These are phyloP conservation scores for Xerocomus cyaneibrunnescens DNA, from an alignment of 1,284 basidiomycete species.

Conservation along the genomic window DNA sequence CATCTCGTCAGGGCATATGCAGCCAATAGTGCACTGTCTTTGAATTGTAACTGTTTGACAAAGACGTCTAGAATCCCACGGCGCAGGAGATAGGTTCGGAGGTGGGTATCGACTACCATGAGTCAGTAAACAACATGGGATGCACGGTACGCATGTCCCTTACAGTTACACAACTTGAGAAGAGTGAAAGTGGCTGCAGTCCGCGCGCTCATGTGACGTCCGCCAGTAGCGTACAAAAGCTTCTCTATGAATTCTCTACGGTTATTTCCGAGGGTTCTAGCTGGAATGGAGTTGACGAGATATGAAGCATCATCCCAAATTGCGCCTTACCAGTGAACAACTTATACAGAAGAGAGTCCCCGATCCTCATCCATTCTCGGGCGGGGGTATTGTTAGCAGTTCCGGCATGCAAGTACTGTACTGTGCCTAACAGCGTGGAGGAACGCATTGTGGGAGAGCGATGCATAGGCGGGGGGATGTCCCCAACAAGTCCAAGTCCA, in stretches of 20 bases:
- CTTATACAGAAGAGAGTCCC: slow-evolving; percentile 9
- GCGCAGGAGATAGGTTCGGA: slow-evolving; percentile 1
- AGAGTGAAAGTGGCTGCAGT: slow-evolving; percentile 10
- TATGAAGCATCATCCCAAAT: not conserved
- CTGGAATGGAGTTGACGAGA: not conserved
- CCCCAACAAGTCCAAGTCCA: not conserved
- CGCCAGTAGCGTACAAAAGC: slow-evolving; percentile 3
- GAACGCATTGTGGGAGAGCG: slow-evolving; percentile 10
- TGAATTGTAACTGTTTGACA: slow-evolving; percentile 4
- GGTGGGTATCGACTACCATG: not conserved
- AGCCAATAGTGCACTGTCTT: slow-evolving; percentile 6
- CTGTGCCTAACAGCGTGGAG: slow-evolving; percentile 4
- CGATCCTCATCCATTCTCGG: slow-evolving; percentile 8
- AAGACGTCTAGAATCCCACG: slow-evolving; percentile 2
- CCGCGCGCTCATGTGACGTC: slow-evolving; percentile 1
- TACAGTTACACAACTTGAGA: slow-evolving; percentile 8
- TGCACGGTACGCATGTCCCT: not conserved
- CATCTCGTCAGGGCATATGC: slow-evolving; percentile 8
- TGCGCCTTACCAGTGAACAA: slow-evolving; percentile 1
- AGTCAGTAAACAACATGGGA: not conserved
- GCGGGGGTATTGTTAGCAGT: slow-evolving; percentile 3
- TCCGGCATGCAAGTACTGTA: slow-evolving; percentile 8
- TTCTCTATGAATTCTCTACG: slow-evolving; percentile 6
- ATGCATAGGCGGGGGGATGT: not conserved
- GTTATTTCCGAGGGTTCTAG: not conserved